Evolutionary conservation across 192 early-diverging fungal species (phyloP).

Genomic region (Umbelopsis sp.): DNA sequence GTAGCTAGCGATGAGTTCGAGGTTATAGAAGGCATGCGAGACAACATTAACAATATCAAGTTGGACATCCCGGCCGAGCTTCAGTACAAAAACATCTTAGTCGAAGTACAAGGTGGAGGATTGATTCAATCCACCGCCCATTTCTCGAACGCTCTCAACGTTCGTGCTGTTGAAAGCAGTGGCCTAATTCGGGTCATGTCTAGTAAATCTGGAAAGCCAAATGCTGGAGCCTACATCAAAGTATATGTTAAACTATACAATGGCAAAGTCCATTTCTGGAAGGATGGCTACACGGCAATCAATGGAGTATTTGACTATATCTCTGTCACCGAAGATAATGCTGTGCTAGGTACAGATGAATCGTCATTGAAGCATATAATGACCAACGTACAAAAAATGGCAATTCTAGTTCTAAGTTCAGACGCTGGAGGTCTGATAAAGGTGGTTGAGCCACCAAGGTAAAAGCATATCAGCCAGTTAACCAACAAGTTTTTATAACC

Average conservation of each 20-base stretch:
- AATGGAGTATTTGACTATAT: slow-evolving; percentile 55
- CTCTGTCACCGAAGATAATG: slow-evolving; percentile 43
- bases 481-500: neutral
- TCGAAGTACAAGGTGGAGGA: slow-evolving; percentile 40
- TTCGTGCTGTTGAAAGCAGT: slow-evolving; percentile 41
- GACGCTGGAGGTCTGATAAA: slow-evolving; percentile 6
- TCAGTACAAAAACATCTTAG: slow-evolving; percentile 20
- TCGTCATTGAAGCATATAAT: slow-evolving; percentile 7
- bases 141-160: slow-evolving; percentile 45
- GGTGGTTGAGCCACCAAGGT: slow-evolving; percentile 5
- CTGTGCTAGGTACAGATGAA: slow-evolving; percentile 6
- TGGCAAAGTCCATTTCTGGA: slow-evolving; percentile 47
- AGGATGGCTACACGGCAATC: slow-evolving; percentile 55
- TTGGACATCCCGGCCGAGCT: neutral
- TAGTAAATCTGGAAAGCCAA: slow-evolving; percentile 32
- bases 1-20: neutral
- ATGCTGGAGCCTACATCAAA: slow-evolving; percentile 53
- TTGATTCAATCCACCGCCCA: slow-evolving; percentile 39
- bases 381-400: slow-evolving; percentile 16
- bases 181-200: slow-evolving; percentile 44
- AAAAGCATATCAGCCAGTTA: too few relatives aligned
- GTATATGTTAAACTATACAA: slow-evolving; percentile 47
- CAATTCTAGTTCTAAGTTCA: slow-evolving; percentile 6
- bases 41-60: neutral
- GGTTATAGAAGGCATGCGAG: slow-evolving; percentile 23